Evolutionary conservation across 225 moss, liverwort and hornwort species (phyloP), one percentile per base, ranked within the genome.

Genomic region (Polytrichum commune): DNA sequence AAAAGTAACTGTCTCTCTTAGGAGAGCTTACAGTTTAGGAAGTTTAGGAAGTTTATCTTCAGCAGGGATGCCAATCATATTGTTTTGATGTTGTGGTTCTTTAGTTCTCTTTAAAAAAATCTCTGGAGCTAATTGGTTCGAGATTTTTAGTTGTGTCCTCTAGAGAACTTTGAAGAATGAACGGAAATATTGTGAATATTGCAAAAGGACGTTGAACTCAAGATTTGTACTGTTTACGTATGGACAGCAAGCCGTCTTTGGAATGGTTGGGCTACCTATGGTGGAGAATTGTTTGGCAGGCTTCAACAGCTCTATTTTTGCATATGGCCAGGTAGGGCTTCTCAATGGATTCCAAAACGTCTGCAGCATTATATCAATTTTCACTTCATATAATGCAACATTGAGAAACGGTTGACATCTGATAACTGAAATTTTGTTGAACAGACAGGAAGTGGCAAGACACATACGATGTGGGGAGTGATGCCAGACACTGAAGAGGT

Each of bases 371-470:
- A 1, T 7, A 3, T 60, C 20, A 24, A 20, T n/a, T 58, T 60
- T 22, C 7, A 1, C 22, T 0, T 25, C 2, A 29, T 29, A 29
- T 29, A 0, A 29, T 29, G 30, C 6, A 30, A 6, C 60, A n/a
- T 0, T 7, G 60, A 1, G 18, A 7, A n/a, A 23, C 0, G 6
- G 25, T 23, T 60, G 25, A 0, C 60, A 4, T n/a, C 25, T n/a
- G 58, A 60, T 4, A 20, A 60, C 60, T 60, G 60, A 61, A 63
- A 60, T 78, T 54, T 3, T 10, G 18, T 64, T 69, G 29, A 63
- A 24, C 85, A 97, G 96, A 98, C 98, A 63, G 98, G 98, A 20
- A 98, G 98, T 74, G 98, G 98, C 18, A 98, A 98, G 82, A 98
- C 98, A 5, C 91, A 98, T 57, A 94, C 98, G 10, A 98, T 98